phyloP scores from a whole-genome alignment of 2,329 filamentous ascomycete genomes.

The Scedosporium minutisporum region DNA sequence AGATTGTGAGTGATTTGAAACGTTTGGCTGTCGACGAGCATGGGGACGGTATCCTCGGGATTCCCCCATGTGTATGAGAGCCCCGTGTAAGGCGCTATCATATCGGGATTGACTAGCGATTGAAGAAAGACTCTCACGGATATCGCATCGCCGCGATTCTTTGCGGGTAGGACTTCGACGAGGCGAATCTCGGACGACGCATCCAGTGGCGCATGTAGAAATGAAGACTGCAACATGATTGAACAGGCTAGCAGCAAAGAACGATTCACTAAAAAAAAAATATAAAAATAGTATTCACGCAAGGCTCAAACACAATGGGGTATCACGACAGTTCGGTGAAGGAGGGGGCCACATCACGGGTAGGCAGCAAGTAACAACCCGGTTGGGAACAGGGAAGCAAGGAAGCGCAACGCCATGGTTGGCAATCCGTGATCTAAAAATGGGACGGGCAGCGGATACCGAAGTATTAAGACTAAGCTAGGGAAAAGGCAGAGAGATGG shows the following conservation, averaged over 20 bases:
- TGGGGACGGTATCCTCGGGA: conserved; percentile 9
- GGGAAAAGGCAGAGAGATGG: background rate
- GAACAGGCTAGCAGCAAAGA: background rate
- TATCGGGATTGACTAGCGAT: background rate
- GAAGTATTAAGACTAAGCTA: background rate
- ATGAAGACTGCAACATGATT: background rate
- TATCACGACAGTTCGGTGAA: background rate
- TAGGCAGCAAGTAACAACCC: background rate
- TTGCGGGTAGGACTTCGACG: conserved; percentile 8
- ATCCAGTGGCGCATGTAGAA: conserved; percentile 1
- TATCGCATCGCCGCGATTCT: background rate
- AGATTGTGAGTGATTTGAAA: conserved; percentile 17
- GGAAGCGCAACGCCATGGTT: background rate
- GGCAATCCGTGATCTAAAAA: background rate
- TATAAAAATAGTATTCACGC: background rate
- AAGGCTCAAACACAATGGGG: background rate
- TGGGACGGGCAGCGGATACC: background rate
- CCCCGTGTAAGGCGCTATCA: conserved; percentile 12
- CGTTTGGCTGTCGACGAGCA: conserved; percentile 13
- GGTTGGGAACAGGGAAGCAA: background rate
- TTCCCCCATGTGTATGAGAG: conserved; percentile 20
- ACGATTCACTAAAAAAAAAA: conserved; percentile 1
- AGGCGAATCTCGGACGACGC: conserved; percentile 8
- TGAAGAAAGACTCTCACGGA: conserved; percentile 1
- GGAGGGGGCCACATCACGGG: background rate